Base-by-base conservation (phyloP, 139 green algal species). In the Diplosphaera chodatii region DNA sequence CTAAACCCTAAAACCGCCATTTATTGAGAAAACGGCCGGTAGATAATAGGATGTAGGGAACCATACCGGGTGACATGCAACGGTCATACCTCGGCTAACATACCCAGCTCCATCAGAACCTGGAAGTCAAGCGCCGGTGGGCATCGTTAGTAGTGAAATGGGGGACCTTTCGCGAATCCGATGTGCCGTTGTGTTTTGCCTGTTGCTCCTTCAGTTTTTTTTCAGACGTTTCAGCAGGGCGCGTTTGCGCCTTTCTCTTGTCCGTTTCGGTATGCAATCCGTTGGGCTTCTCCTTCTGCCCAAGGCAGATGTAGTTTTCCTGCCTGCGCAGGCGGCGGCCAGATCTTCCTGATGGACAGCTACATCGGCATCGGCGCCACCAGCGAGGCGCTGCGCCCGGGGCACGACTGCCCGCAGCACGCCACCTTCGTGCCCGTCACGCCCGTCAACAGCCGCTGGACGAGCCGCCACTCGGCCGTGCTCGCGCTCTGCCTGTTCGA, bases 351-450 rank as follows among this genome's bases (percentile, higher is more conserved):
- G 5, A 65, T 65, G 59, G 59, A 65, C 27, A 15, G 59, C 59
- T 65, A 65, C 59, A 33, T 31, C 27, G 59, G 59, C 27, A 65
- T 65, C 27, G 59, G 59, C 59, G 59, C 27, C 59, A 65, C 27
- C 59, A 65, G 27, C 59, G 28, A 31, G 28, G 27, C 25, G 59
- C 59, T 65, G 59, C n/a, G 59, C 5, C 59, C 27, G 2, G 59
- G 59, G 5, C 27, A 65, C 59, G 59, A 65, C 59, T 65, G 59
- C 59, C 59, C 59, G 27, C 5, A 5, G 59, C 27, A 65, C 27
- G 59, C 59, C 25, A 32, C 59, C 59, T 65, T 33, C 25, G n/a
- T 65, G 25, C 25, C 25, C 25, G 59, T 32, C 59, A 15, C 25
- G 25, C 25, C 27, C 25, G 28, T 22, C 59, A 32, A 65, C 59